Conservation (phyloP, 805 yeast genomes). For the Cyberlindnera sargentensis region DNA sequence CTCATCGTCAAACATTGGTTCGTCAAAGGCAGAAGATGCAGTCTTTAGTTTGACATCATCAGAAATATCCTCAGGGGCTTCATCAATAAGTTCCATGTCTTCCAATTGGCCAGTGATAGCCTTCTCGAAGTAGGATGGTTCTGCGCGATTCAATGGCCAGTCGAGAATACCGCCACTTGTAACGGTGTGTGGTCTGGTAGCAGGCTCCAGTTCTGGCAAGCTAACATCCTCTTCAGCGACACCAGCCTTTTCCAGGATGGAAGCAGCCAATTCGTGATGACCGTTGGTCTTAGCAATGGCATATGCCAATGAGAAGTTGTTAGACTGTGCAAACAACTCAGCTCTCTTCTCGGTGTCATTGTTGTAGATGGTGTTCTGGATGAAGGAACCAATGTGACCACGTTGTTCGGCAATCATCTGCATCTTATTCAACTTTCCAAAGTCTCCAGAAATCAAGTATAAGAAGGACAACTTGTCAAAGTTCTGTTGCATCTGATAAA, state of each 20-base stretch:
- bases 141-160: constrained; percentile 80
- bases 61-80: constrained; percentile 24
- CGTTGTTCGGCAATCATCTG: constrained; percentile 84
- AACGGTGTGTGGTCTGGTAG: constrained; percentile 42
- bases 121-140: constrained; percentile 75
- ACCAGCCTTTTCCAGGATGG: constrained; percentile 66
- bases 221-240: constrained; percentile 55
- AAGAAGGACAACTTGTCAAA: constrained; percentile 88
- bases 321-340: constrained; percentile 65
- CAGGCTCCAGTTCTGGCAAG: constrained; percentile 46
- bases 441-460: constrained; percentile 79
- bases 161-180: constrained; percentile 38
- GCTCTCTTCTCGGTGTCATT: constrained; percentile 73
- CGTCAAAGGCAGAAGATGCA: constrained; percentile 23
- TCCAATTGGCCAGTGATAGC: constrained; percentile 78
- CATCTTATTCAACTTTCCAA: constrained; percentile 72
- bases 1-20: constrained; percentile 36
- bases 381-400: constrained; percentile 68
- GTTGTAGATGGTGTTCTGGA: constrained; percentile 76
- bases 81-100: constrained; percentile 46
- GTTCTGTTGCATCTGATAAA: constrained; percentile 77
- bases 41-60: constrained; percentile 19
- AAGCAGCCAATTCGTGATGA: constrained; percentile 64
- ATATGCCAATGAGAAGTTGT: constrained; percentile 84
- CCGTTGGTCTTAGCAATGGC: constrained; percentile 88